Conservation (phyloP, 2,329 filamentous ascomycete genomes). For the Trichoderma sp. region DNA sequence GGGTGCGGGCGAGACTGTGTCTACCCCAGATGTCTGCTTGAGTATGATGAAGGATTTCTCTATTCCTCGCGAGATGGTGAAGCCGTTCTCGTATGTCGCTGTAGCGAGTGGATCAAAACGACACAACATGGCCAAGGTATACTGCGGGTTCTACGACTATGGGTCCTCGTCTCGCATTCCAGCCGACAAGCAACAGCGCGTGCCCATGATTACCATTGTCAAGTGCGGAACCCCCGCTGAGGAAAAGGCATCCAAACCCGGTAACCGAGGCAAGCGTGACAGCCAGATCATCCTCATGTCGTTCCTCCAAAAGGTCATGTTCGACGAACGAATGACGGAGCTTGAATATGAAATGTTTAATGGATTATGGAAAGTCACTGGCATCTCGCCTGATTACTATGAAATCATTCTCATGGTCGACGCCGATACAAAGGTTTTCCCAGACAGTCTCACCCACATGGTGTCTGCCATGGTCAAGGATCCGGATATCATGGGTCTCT, state of each 20-base stretch:
- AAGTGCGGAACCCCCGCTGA: constrained; percentile 96
- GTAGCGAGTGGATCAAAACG: constrained; percentile 94
- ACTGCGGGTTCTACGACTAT: constrained; percentile 98
- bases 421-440: constrained; percentile 98
- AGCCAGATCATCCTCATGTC: constrained; percentile 99
- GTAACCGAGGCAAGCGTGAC: constrained; percentile 97
- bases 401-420: constrained; percentile 99
- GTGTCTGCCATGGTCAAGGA: constrained; percentile 98
- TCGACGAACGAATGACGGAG: constrained; percentile 99
- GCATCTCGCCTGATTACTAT: constrained; percentile 97
- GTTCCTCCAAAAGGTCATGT: constrained; percentile 99
- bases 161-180: constrained; percentile 79
- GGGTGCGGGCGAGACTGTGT: constrained; percentile 81
- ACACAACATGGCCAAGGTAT: constrained; percentile 99
- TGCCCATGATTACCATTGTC: constrained; percentile 95
- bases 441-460: constrained; percentile 98
- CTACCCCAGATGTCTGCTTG: constrained; percentile 87
- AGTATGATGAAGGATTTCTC: constrained; percentile 94
- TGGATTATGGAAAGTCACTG: constrained; percentile 96
- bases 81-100: constrained; percentile 92
- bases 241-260: constrained; percentile 77
- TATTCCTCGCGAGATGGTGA: constrained; percentile 75
- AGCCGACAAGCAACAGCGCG: constrained; percentile 85
- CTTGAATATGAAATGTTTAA: constrained; percentile 99
- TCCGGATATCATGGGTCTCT: constrained; percentile 98